phyloP scores from a whole-genome alignment of 2,329 filamentous ascomycete genomes.

The Aureobasidium sp. region DNA sequence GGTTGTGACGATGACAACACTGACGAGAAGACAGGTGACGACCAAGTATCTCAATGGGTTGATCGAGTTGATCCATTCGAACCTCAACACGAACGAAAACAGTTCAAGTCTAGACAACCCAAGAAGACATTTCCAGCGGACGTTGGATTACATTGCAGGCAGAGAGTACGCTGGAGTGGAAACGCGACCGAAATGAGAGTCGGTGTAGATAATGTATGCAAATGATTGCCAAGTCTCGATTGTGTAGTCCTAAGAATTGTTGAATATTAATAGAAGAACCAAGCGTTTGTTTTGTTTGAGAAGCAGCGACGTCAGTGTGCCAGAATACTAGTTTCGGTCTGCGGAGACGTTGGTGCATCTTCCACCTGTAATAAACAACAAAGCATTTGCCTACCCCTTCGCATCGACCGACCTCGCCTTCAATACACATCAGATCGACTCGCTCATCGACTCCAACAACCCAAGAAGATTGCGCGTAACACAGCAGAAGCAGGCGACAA shows the following conservation, averaged over 20 bases:
- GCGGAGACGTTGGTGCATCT: neutral
- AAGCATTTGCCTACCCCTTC: neutral
- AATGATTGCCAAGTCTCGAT: neutral
- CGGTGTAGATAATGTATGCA: slow-evolving; percentile 7
- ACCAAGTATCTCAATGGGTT: slow-evolving; percentile 97
- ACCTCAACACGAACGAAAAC: slow-evolving; percentile 78
- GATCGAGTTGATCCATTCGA: slow-evolving; percentile 96
- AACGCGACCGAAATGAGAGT: slow-evolving; percentile 45
- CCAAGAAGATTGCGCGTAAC: neutral
- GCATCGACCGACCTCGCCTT: neutral
- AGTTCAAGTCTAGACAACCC: slow-evolving; percentile 78
- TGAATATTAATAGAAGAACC: neutral
- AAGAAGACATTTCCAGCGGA: slow-evolving; percentile 88
- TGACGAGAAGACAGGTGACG: slow-evolving; percentile 52
- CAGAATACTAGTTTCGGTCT: neutral
- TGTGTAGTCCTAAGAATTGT: neutral
- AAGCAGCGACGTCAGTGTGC: neutral
- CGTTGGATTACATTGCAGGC: slow-evolving; percentile 83
- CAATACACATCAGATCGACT: neutral
- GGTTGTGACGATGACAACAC: neutral
- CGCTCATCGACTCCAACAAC: neutral
- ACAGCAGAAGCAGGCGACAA: neutral
- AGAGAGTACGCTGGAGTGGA: slow-evolving; percentile 91
- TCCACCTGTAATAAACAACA: neutral
- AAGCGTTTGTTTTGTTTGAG: slow-evolving; percentile 9